A percentile compares a stretch with the other conserved stretches of the same genome.
phyloP scores from a whole-genome alignment of 257 asterid species.

The Solanum piurae region DNA sequence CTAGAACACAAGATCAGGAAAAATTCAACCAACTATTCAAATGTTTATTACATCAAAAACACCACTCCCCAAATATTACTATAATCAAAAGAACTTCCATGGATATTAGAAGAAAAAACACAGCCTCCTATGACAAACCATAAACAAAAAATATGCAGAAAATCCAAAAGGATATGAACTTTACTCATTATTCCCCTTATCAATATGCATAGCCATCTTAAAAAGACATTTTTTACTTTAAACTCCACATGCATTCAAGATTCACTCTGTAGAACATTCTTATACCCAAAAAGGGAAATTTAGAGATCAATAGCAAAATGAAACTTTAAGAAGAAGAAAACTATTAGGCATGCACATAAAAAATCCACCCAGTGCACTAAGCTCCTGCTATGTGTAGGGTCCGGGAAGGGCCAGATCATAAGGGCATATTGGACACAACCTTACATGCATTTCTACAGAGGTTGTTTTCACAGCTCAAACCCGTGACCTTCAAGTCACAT shows the following conservation, averaged over 20 bases:
- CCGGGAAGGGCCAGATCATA: neutral
- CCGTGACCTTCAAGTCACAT: neutral
- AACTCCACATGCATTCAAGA: slow-evolving; percentile 12
- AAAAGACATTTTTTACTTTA: neutral
- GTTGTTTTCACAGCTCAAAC: neutral
- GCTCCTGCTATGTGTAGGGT: neutral
- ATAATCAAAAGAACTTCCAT: neutral
- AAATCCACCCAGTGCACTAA: neutral
- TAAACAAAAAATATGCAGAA: neutral
- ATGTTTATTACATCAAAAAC: neutral
- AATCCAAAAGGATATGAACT: slow-evolving; percentile 5
- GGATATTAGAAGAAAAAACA: neutral
- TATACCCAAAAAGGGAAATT: neutral
- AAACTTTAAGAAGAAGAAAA: neutral
- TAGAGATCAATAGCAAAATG: neutral
- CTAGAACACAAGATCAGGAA: neutral
- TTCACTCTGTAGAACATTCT: neutral
- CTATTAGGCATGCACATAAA: neutral
- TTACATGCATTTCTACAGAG: neutral
- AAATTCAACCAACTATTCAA: neutral
- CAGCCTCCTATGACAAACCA: neutral
- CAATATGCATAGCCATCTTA: slow-evolving; percentile 1
- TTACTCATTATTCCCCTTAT: slow-evolving; percentile 1
- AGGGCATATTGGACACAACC: neutral
- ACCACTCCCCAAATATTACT: neutral